Evolutionary conservation across 2,329 filamentous ascomycete species (phyloP), one percentile per base, ranked within the genome.

Genomic region (Fusarium paranaense): DNA sequence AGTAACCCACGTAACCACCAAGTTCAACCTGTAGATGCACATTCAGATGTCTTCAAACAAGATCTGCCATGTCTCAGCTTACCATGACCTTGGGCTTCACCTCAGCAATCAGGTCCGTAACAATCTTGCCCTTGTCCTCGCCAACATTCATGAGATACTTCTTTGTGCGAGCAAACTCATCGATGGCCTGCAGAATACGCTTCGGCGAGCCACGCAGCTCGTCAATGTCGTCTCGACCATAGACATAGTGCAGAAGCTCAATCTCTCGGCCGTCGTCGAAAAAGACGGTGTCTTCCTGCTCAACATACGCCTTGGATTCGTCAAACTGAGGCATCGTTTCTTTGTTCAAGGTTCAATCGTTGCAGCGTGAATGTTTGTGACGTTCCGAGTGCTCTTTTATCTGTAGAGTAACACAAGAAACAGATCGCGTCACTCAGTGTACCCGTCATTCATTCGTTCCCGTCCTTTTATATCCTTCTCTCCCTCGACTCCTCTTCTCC

Each of bases 111-210:
- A 95, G 81, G 33, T 93, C 87, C 10, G 88, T 88, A 2, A 96
- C 90, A 62, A 95, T 92, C 71, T 86, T 87, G 56, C 93, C 93
- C 83, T 97, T 97, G 78, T 91, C 87, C 74, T 91, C 87, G 45
- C 94, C 94, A 2, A 97, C 90, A 73, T 95, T 96, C 92, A 96
- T 96, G 61, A 96, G 87, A 72, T 92, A 93, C 80, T 92, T 93
- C 70, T 89, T 87, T 4, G 88, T 90, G 16, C 76, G 77, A 20
- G 78, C 84, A 75, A 82, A 96, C 62, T 93, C 89, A 78, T 96
- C 93, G 80, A 96, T 95, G 32, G 90, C 90, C 30, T 87, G 85
- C 0, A 95, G 85, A 1, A 96, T 88, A 65, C 87, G 87, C 18
- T 87, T 79, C 0, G 93, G 93, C 22, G 89, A 90, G 22, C 89